Conservation (phyloP, 23 red algal genomes). For the Agarophyton chilense region DNA sequence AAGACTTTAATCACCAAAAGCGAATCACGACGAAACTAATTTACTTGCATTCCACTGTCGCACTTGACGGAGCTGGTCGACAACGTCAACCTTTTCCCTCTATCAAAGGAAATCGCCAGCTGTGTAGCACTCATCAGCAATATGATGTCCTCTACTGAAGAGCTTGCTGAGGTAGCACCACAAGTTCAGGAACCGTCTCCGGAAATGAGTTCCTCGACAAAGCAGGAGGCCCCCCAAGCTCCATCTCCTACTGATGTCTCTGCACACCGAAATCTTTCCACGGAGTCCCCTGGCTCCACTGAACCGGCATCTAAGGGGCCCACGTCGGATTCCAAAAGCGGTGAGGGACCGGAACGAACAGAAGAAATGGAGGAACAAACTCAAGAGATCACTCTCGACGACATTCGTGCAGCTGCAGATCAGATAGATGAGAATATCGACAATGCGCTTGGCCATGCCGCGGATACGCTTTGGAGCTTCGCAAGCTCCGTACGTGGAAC, state of each 20-base stretch:
- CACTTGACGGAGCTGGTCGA: no score
- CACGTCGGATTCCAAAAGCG: neutral
- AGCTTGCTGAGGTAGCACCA: neutral
- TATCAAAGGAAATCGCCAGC: no score
- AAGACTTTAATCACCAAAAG: no score
- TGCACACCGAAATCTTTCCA: neutral
- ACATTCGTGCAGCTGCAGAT: constrained; percentile 40
- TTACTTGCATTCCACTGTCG: no score
- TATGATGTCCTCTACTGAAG: constrained; percentile 6
- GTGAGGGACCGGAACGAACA: neutral
- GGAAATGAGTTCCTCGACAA: neutral
- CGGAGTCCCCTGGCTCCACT: neutral
- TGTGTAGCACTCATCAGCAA: no score
- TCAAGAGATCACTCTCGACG: neutral
- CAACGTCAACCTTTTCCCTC: no score
- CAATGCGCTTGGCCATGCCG: constrained; percentile 49
- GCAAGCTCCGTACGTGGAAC: constrained; percentile 49
- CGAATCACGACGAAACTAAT: no score
- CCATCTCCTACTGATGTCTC: constrained; percentile 1
- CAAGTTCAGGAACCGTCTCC: neutral
- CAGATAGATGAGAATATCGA: constrained; percentile 61
- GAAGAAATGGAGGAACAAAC: neutral
- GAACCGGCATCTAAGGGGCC: neutral
- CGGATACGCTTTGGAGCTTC: constrained; percentile 63
- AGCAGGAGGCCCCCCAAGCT: neutral